These are phyloP conservation scores for Paramecium primaurelia DNA, from an alignment of 73 alveolate species.

Conservation along the genomic window DNA sequence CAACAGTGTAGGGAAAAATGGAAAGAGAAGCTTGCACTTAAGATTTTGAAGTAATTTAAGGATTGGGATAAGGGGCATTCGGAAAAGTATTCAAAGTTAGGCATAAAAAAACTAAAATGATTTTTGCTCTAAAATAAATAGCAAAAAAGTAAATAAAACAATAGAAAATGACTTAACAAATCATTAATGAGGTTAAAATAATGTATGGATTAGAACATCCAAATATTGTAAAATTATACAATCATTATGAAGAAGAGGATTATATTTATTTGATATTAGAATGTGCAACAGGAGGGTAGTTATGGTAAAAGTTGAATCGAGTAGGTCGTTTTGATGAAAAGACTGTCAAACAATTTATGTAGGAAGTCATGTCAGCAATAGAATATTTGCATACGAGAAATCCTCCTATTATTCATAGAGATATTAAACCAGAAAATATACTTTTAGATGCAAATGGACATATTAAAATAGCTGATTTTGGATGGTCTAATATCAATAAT, in stretches of 20 bases:
- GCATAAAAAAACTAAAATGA: conserved; percentile 41
- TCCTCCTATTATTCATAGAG: conserved; percentile 80
- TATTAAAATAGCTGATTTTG: conserved; percentile 81
- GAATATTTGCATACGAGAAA: conserved; percentile 69
- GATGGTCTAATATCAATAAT: conserved; percentile 76
- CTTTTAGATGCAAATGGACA: conserved; percentile 66
- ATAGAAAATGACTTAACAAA: conserved; percentile 57
- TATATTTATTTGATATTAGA: conserved; percentile 81
- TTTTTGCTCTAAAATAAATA: conserved; percentile 60
- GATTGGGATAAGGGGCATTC: conserved; percentile 66
- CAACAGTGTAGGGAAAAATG: conserved; percentile 53
- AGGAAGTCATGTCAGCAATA: conserved; percentile 66
- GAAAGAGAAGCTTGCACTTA: conserved; percentile 51
- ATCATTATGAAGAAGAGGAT: conserved; percentile 80
- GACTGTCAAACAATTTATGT: conserved; percentile 73
- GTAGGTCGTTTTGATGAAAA: conserved; percentile 60
- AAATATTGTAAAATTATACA: conserved; percentile 77
- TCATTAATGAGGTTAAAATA: conserved; percentile 71
- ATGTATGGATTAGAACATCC: conserved; percentile 71
- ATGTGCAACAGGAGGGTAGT: conserved; percentile 82
- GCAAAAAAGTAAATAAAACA: conserved; percentile 39
- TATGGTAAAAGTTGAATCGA: conserved; percentile 59
- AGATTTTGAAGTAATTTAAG: conserved; percentile 47
- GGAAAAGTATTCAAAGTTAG: conserved; percentile 62
- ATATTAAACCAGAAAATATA: conserved; percentile 75